Percentiles rank a stretch among this genome's conserved stretches.
These are phyloP conservation scores for Sphagnum tenellum DNA, from an alignment of 225 moss, liverwort and hornwort genomes.

Conservation along the genomic window DNA sequence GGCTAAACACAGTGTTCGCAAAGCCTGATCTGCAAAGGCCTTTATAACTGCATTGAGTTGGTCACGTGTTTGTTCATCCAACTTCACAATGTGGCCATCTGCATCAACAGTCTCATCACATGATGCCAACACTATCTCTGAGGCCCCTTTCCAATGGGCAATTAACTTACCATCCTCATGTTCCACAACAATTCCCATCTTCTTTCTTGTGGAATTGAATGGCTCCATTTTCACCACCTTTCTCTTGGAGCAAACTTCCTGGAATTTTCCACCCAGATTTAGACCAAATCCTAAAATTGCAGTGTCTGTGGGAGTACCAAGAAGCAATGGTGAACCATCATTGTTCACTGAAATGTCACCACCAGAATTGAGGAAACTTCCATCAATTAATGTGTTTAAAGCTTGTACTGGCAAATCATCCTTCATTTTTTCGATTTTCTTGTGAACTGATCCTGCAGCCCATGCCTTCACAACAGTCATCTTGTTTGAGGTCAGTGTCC, in stretches of 20 bases:
- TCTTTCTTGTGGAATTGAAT: slow-evolving; percentile 17
- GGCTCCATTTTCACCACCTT: slow-evolving; percentile 11
- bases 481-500: slow-evolving; percentile 14
- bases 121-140: slow-evolving; percentile 7
- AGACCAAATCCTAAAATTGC: slow-evolving; percentile 12
- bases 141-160: slow-evolving; percentile 16
- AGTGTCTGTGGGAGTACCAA: slow-evolving; percentile 11
- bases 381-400: slow-evolving; percentile 4
- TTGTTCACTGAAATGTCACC: slow-evolving; percentile 7
- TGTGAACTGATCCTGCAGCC: slow-evolving; percentile 6
- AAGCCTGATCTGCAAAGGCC: slow-evolving; percentile 5
- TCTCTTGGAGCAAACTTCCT: background rate
- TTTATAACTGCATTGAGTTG: slow-evolving; percentile 5
- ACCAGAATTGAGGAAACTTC: slow-evolving; percentile 9
- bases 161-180: background rate
- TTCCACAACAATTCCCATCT: slow-evolving; percentile 12
- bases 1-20: slow-evolving; percentile 13
- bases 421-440: slow-evolving; percentile 2
- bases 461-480: slow-evolving; percentile 15
- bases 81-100: slow-evolving; percentile 4
- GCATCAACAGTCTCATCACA: slow-evolving; percentile 10
- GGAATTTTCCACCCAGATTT: slow-evolving; percentile 8
- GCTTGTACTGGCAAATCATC: slow-evolving; percentile 1
- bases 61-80: slow-evolving; percentile 3
- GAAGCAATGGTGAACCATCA: slow-evolving; percentile 4